phyloP scores from a whole-genome alignment of 805 yeast species.

The Wickerhamiella cacticola region DNA sequence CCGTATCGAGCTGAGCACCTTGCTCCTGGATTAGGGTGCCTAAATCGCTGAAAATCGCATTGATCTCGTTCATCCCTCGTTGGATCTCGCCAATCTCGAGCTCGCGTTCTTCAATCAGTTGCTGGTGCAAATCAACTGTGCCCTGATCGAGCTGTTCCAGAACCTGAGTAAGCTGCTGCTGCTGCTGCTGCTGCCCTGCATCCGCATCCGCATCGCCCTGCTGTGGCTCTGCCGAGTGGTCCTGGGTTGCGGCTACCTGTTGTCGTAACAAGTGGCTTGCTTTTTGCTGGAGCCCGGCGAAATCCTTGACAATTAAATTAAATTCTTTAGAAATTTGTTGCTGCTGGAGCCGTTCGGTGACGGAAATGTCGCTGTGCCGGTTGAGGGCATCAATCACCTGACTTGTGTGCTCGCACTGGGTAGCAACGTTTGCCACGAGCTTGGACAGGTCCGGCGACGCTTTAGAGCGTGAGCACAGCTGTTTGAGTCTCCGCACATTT shows the following conservation, averaged over 20 bases:
- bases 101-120: slow-evolving; percentile 53
- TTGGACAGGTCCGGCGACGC: slow-evolving; percentile 3
- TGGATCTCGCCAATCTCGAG: slow-evolving; percentile 60
- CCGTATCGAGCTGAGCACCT: slow-evolving; percentile 70
- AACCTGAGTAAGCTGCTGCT: slow-evolving; percentile 26
- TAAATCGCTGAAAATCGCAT: slow-evolving; percentile 70
- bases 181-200: slow-evolving; percentile 3
- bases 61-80: slow-evolving; percentile 72
- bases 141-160: slow-evolving; percentile 32
- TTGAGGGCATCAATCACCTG: slow-evolving; percentile 2
- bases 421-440: slow-evolving; percentile 8
- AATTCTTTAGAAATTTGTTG: slow-evolving; percentile 4
- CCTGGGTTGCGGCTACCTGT: slow-evolving; percentile 3
- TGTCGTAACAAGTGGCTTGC: background rate
- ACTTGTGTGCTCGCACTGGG: slow-evolving; percentile 7
- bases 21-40: slow-evolving; percentile 71
- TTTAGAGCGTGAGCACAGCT: background rate
- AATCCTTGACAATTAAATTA: slow-evolving; percentile 7
- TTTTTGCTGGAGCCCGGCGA: slow-evolving; percentile 9
- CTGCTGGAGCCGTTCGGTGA: slow-evolving; percentile 6
- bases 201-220: background rate
- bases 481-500: slow-evolving; percentile 13
- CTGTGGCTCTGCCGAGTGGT: slow-evolving; percentile 2
- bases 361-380: background rate
- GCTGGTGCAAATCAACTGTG: slow-evolving; percentile 24